Base-by-base conservation (phyloP, 352 stramenopile genomes). In the Pythium aristosporum region DNA sequence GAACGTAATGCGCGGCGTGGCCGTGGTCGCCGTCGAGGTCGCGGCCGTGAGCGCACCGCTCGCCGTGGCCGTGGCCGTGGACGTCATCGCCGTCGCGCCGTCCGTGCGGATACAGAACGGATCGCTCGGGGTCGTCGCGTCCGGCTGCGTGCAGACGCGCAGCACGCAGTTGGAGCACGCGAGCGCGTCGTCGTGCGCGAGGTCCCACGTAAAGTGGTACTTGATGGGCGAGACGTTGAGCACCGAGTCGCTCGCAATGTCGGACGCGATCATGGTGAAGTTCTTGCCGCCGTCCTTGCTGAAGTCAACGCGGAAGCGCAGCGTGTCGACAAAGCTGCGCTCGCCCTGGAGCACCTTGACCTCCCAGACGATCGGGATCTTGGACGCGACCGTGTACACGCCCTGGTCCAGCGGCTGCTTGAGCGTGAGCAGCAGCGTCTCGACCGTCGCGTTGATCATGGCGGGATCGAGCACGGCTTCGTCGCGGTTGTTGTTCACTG, bases 91-190 rank as follows among this genome's bases (percentile, higher is more conserved):
- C 36, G 55, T 48, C 23, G 63, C 48, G 12, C 79, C 76, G 41
- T 88, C 79, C 0, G 76, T 81, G 28, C 79, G 79, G 39, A 88
- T 78, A 37, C 79, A 88, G 12, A 87, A 50, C 1, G 54, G 41
- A 30, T 68, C 72, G 9, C 62, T 41, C 16, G 47, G 37, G 5
- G 10, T n/a, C 16, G 25, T 41, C 28, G 48, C n/a, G 37, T 51
- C 15, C 48, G 30, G 52, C 32, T 64, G 36, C 1, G 69, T 69
- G 48, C 79, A 88, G 4, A 86, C 62, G 41, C 72, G 68, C 23
- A 88, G 61, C 32, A 86, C 79, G 30, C 79, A 88, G 11, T 50
- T 71, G 1, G 63, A 75, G 50, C 79, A 88, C 43, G 79, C 20
- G 39, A 75, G 70, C 55, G 71, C 73, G 18, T 61, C 67, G 47